Conservation (phyloP, 1,284 basidiomycete genomes). For the Fomes fomentarius region DNA sequence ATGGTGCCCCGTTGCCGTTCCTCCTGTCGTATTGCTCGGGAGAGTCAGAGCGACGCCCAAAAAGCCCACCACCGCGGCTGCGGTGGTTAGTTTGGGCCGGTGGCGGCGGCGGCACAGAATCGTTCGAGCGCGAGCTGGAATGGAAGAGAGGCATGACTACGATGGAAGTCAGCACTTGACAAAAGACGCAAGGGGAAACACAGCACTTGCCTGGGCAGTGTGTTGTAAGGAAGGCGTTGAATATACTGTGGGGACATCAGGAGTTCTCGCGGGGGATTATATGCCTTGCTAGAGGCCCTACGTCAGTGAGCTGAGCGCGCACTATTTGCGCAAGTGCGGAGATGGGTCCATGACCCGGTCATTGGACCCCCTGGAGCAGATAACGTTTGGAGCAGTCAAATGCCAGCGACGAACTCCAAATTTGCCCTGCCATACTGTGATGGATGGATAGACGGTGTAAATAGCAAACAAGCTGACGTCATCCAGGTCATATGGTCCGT, state of each 20-base stretch:
- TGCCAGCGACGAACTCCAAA: background rate
- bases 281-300: constrained; percentile 6
- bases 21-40: constrained; percentile 13
- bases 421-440: background rate
- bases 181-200: background rate
- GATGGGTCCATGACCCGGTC: constrained; percentile 5
- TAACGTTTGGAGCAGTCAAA: constrained; percentile 5
- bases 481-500: constrained; percentile 38
- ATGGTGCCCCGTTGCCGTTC: constrained; percentile 12
- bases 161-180: background rate
- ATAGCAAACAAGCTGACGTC: constrained; percentile 15
- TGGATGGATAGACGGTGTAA: no score
- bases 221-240: background rate
- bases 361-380: constrained; percentile 7
- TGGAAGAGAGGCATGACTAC: constrained; percentile 27
- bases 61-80: constrained; percentile 23
- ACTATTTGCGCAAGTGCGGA: background rate
- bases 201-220: background rate
- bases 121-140: constrained; percentile 17
- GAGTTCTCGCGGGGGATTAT: constrained; percentile 5
- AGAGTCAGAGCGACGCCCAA: constrained; percentile 24
- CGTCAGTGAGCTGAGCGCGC: constrained; percentile 24
- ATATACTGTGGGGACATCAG: background rate
- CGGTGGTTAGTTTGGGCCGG: constrained; percentile 11
- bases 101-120: constrained; percentile 19